These are phyloP conservation scores for Blepharisma japonicum DNA, from an alignment of 73 alveolate species.

Conservation along the genomic window DNA sequence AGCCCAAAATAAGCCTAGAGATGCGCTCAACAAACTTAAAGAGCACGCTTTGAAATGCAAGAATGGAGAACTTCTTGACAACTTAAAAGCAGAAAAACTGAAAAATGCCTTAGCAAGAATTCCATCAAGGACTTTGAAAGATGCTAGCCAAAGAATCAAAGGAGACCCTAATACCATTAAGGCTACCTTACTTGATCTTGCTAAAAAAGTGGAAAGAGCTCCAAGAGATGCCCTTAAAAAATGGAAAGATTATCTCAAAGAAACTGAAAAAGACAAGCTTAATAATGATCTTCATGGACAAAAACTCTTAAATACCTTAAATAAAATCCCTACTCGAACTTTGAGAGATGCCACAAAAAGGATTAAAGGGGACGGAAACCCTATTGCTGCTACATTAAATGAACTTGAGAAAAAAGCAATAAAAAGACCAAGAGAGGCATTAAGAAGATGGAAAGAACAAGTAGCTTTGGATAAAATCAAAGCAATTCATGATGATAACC, in stretches of 20 bases:
- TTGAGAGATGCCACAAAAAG: slow-evolving; percentile 20
- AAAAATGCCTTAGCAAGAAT: neutral
- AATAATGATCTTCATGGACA: neutral
- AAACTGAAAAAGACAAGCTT: neutral
- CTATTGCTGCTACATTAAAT: neutral
- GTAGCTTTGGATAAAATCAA: no score
- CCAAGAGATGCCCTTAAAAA: neutral
- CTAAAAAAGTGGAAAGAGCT: neutral
- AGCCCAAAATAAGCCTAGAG: neutral
- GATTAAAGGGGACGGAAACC: slow-evolving; percentile 1
- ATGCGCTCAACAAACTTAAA: neutral
- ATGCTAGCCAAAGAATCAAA: neutral
- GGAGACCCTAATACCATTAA: neutral
- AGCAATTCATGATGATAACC: no score
- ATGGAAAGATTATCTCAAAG: neutral
- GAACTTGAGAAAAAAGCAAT: neutral
- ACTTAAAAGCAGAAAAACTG: slow-evolving; percentile 3
- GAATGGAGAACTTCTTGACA: slow-evolving; percentile 10
- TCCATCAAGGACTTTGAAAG: slow-evolving; percentile 19
- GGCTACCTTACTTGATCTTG: neutral
- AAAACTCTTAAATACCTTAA: neutral
- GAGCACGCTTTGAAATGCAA: neutral
- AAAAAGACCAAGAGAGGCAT: slow-evolving; percentile 1
- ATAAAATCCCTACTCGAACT: neutral
- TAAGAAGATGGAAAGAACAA: neutral